Base-by-base conservation (phyloP, 2,329 filamentous ascomycete species). In the Beauveria sp. region DNA sequence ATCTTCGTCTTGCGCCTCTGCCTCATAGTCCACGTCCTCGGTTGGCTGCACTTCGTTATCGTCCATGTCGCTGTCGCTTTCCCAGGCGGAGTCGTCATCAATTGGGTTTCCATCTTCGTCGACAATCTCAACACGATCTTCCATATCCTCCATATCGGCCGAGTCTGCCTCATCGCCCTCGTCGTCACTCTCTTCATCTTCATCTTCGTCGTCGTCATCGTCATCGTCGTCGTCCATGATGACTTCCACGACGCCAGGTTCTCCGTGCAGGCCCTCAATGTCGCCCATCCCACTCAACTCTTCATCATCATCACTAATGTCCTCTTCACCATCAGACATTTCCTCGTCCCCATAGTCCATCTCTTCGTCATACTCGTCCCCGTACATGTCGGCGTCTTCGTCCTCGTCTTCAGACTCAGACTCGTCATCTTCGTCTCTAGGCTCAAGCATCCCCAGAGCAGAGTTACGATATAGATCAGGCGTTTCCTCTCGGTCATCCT, bases 401-500 rank as follows among this genome's bases (percentile, higher is more conserved):
- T 76, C 71, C 16, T 80, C 87, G 62, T 90, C 86, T 63, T 87
- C 88, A 18, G 86, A 87, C 38, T 91, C 89, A 40, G 90, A 91
- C 55, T 91, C 92, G 65, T 93, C 91, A 63, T 90, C 88, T 63
- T 92, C 88, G 62, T 89, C 85, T 55, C 87, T 85, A 66, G 90
- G 88, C 72, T 98, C 95, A 58, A 97, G 87, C 86, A 98, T 96
- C 55, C 95, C 93, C 24, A 99, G 80, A 1, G 96, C 91, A 2
- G 95, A 98, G 73, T 98, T 96, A 58, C 96, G 89, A 78, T 97
- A 98, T 22, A 99, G 82, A 75, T 99, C 95, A 34, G 96, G 95
- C 5, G 96, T 99, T 72, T 98, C 95, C 73, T 96, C 92, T 50
- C 92, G 87, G 61, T 91, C 88, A 64, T 93, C 90, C 46, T 93